Base-by-base conservation (phyloP, 441 rosid species). In the Aleurites moluccanus region DNA sequence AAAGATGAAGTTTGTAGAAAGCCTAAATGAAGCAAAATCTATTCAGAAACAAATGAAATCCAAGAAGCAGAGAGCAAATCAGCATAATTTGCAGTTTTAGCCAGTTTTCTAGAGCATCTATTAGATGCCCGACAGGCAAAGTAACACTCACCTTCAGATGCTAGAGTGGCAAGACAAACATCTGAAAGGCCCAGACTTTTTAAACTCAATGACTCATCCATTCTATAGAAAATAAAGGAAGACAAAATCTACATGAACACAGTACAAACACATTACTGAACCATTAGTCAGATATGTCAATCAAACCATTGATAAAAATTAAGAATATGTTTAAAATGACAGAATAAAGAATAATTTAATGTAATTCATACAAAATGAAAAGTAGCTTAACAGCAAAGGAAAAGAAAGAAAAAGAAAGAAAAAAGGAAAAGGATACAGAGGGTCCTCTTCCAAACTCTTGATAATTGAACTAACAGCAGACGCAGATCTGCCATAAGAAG, bases 111-210 rank as follows among this genome's bases (percentile, higher is more conserved):
- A 40, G 35, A 53, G 72, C 40, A 56, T 64, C 28, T 27, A 60
- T 64, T 28, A 33, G 3, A 47, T 25, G 52, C 60, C 44, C 16
- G 67, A 61, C 42, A 67, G 38, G 52, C 28, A 73, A 44, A 8
- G 68, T 61, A 52, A 33, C 69, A 42, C 80, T 77, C 61, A 88
- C 95, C 96, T 88, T 83, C 82, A 69, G 87, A 82, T 73, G 92
- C 92, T 86, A 91, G 80, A 77, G 89, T 84, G 74, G 96, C 97
- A 69, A 94, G 96, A 83, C 96, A 90, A 72, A 85, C 86, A 60
- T 89, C 94, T 3, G 96, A 94, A 38, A 92, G 89, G 61, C 99
- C 99, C 45, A 90, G 87, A 61, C 81, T 88, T 86, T 86, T 89
- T 74, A 92, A 79, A 81, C 87, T 87, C 77, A 89, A 60, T 27